These are phyloP conservation scores for Colletotrichum lini DNA, from an alignment of 2,329 filamentous ascomycete genomes.

Conservation along the genomic window DNA sequence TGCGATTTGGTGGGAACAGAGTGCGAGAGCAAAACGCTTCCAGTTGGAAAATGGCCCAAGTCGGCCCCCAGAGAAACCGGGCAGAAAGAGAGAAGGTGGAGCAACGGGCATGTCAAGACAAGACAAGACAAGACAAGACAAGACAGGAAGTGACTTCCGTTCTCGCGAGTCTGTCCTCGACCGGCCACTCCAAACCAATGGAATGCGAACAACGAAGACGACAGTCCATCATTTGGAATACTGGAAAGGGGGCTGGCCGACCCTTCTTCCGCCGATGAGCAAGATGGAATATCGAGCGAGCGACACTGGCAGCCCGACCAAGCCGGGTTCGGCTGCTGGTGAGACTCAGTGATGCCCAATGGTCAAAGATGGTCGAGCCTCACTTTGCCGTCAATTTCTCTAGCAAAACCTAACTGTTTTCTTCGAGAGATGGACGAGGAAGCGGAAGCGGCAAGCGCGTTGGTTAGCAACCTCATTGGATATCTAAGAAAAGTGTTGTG, in stretches of 20 bases:
- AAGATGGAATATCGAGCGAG: slow-evolving; percentile 7
- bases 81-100: slow-evolving; percentile 30
- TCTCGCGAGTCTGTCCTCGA: slow-evolving; percentile 26
- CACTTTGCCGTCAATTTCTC: slow-evolving; percentile 22
- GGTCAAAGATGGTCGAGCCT: slow-evolving; percentile 26
- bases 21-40: not conserved
- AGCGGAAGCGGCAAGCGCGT: slow-evolving; percentile 10
- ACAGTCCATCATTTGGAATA: slow-evolving; percentile 37
- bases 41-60: slow-evolving; percentile 33
- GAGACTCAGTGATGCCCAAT: slow-evolving; percentile 42
- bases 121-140: slow-evolving; percentile 28
- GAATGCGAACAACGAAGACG: slow-evolving; percentile 26
- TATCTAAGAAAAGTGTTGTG: slow-evolving; percentile 13
- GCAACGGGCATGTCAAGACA: slow-evolving; percentile 23
- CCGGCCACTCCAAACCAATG: slow-evolving; percentile 24
- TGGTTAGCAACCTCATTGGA: no score
- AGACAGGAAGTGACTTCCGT: slow-evolving; percentile 37
- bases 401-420: slow-evolving; percentile 18
- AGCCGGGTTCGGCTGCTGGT: slow-evolving; percentile 29
- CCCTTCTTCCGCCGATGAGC: slow-evolving; percentile 18
- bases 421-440: slow-evolving; percentile 9
- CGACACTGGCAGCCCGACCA: slow-evolving; percentile 5
- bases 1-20: not conserved
- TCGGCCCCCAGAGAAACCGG: slow-evolving; percentile 31
- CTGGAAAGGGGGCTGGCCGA: slow-evolving; percentile 21